These are phyloP conservation scores for Nakazawaea populi DNA, from an alignment of 805 yeast genomes.

Conservation along the genomic window DNA sequence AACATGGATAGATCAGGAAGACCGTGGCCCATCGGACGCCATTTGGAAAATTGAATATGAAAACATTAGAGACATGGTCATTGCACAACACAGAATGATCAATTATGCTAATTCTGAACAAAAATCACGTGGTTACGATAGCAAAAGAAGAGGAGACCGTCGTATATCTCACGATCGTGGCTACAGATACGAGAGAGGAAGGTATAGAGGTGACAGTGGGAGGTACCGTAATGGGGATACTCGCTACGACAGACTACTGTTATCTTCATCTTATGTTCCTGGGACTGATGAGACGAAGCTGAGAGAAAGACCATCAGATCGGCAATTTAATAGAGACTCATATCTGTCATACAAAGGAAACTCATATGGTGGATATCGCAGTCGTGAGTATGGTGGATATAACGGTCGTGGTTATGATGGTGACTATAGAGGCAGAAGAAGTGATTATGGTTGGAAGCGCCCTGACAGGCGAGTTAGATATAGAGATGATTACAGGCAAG, in stretches of 20 bases:
- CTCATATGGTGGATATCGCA: neutral
- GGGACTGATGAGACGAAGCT: neutral
- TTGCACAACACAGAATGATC: conserved; percentile 25
- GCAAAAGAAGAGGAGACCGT: neutral
- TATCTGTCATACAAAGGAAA: neutral
- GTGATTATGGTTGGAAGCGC: neutral
- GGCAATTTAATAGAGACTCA: neutral
- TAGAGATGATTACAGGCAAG: neutral
- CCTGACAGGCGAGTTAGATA: neutral
- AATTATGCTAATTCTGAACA: conserved; percentile 23
- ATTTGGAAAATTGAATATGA: conserved; percentile 37
- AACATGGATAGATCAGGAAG: conserved; percentile 42
- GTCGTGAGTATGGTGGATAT: neutral
- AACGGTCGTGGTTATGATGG: neutral
- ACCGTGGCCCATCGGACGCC: conserved; percentile 36
- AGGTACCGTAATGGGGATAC: neutral
- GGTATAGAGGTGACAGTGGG: too few species aligned
- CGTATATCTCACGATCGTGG: neutral
- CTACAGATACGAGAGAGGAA: neutral
- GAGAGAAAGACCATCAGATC: neutral
- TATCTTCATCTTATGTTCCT: conserved; percentile 4
- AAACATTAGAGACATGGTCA: conserved; percentile 26
- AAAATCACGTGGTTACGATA: neutral
- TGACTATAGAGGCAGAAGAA: neutral
- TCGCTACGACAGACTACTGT: neutral